These are phyloP conservation scores for Neurospora tetrasperma DNA, from an alignment of 495 filamentous ascomycete genomes.

Conservation along the genomic window DNA sequence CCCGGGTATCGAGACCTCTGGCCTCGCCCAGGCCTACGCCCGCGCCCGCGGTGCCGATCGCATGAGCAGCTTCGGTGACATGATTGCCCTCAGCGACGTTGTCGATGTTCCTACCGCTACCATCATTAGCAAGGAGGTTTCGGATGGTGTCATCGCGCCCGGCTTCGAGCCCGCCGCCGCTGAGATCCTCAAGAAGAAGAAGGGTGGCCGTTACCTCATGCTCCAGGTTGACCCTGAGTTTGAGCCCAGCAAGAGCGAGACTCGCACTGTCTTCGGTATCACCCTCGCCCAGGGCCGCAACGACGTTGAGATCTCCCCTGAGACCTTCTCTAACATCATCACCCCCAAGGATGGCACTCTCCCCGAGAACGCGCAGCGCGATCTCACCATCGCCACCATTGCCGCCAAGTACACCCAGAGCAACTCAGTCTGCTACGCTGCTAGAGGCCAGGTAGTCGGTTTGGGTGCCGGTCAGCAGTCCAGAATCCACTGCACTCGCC, in stretches of 20 bases:
- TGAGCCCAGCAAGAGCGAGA: conserved; percentile 64
- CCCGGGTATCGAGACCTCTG: conserved; percentile 70
- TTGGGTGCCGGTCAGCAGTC: conserved; percentile 95
- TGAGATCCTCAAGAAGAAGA: conserved; percentile 93
- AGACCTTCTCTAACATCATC: conserved; percentile 75
- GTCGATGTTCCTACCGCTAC: conserved; percentile 87
- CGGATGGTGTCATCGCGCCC: conserved; percentile 90
- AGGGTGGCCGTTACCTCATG: conserved; percentile 92
- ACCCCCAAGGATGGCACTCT: conserved; percentile 68
- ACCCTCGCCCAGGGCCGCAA: conserved; percentile 83
- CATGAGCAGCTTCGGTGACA: conserved; percentile 95
- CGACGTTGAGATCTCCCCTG: conserved; percentile 73
- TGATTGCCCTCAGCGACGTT: conserved; percentile 83
- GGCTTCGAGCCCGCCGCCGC: conserved; percentile 75
- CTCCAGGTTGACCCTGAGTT: conserved; percentile 89
- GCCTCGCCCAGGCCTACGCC: conserved; percentile 87
- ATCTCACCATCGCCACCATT: conserved; percentile 92
- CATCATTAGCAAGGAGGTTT: conserved; percentile 95
- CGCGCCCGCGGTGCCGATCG: conserved; percentile 90
- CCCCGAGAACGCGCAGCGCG: conserved; percentile 71
- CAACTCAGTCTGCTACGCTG: conserved; percentile 96
- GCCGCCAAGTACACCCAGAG: conserved; percentile 96
- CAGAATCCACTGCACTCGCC: conserved; percentile 93
- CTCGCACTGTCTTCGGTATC: conserved; percentile 78
- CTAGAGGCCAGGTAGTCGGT: conserved; percentile 88